Evolutionary conservation across 2,329 filamentous ascomycete genomes (phyloP).

Genomic region (Neospermospora avenae): DNA sequence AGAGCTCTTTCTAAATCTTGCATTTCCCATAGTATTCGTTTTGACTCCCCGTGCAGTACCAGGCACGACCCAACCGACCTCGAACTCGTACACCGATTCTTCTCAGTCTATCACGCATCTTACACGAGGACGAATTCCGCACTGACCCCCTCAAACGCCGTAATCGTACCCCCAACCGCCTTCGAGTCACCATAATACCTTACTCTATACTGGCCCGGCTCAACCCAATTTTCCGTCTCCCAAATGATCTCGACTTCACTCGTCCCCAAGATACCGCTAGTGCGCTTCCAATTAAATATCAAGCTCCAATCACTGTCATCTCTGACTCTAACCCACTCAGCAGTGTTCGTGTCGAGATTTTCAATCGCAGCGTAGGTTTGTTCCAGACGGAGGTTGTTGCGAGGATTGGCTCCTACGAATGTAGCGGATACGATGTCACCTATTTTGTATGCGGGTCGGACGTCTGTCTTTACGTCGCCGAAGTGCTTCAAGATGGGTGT

Average conservation of each 20-base stretch:
- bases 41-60: too few species aligned
- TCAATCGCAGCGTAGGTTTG: constrained; percentile 77
- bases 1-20: too few species aligned
- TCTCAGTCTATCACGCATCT: neutral
- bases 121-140: constrained; percentile 43
- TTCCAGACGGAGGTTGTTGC: constrained; percentile 80
- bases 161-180: constrained; percentile 57
- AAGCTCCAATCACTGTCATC: constrained; percentile 82
- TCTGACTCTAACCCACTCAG: constrained; percentile 62
- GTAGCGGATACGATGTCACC: constrained; percentile 62
- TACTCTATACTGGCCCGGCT: constrained; percentile 69
- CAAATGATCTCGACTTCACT: constrained; percentile 78
- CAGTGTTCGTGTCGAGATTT: constrained; percentile 44
- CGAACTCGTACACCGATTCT: too few species aligned
- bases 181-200: constrained; percentile 85
- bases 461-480: constrained; percentile 61
- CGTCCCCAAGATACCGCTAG: constrained; percentile 64
- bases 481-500: constrained; percentile 64
- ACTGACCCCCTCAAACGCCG: constrained; percentile 66
- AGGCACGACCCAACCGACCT: too few species aligned
- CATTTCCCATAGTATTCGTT: too few species aligned
- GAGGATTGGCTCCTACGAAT: constrained; percentile 85
- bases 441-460: constrained; percentile 50
- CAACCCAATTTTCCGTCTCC: constrained; percentile 65
- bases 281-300: constrained; percentile 75